These are phyloP conservation scores for Vaccinium macrocarpon DNA, from an alignment of 148 eudicot genomes.

Conservation along the genomic window DNA sequence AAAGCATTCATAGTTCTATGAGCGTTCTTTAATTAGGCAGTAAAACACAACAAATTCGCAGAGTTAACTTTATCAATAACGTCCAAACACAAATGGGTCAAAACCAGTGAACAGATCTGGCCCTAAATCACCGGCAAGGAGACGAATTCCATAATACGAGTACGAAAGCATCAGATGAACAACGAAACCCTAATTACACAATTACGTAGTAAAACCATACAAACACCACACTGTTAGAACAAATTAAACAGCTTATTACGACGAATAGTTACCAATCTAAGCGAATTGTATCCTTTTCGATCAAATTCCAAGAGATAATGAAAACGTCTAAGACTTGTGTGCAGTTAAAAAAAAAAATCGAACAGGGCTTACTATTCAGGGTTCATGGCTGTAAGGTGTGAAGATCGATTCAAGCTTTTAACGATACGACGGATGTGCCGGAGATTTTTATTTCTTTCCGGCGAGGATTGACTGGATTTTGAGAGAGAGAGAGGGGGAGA, in stretches of 20 bases:
- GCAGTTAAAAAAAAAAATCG: not conserved
- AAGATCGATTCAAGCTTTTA: not conserved
- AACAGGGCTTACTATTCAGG: conserved; percentile 32
- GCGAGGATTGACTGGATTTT: not conserved
- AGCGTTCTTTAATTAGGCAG: not conserved
- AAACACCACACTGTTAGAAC: not conserved
- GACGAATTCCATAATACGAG: not conserved
- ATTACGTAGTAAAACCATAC: not conserved
- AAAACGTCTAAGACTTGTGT: not conserved
- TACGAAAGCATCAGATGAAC: not conserved
- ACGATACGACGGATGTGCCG: not conserved
- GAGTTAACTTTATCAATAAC: not conserved
- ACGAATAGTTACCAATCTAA: not conserved
- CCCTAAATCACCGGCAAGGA: not conserved
- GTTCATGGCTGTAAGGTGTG: conserved; percentile 26
- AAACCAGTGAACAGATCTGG: not conserved
- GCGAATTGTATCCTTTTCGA: not conserved
- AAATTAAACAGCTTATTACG: not conserved
- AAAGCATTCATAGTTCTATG: not conserved
- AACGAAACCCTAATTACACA: not conserved
- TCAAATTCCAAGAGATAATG: not conserved
- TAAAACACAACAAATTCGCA: not conserved
- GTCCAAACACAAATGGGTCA: not conserved
- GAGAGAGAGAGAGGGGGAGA: not conserved
- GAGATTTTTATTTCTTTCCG: not conserved